Base-by-base conservation (phyloP, 495 filamentous ascomycete genomes). In the Aspergillus sclerotioniger region DNA sequence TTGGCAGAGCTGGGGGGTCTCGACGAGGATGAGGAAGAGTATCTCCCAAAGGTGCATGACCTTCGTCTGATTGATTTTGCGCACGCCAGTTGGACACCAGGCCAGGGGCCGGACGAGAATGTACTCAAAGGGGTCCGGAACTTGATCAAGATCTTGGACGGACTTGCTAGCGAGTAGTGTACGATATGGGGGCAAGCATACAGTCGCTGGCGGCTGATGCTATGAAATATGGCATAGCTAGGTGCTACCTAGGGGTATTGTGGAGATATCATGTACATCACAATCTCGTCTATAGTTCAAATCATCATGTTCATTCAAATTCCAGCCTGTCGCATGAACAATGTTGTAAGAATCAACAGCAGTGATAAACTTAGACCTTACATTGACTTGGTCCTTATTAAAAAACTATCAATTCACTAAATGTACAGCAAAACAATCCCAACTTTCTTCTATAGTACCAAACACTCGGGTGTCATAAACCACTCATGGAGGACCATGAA, bases 31-130 rank as follows among this genome's bases (percentile, higher is more conserved):
- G 88, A 88, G 0, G 87, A 88, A 48, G 78, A 83, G 5, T 76
- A 78, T n/a, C 68, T 82, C 17, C 90, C 90, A 0, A 85, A 86
- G 63, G 85, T 95, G 19, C 90, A 89, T 67, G 82, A 82, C 33
- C 79, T 96, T 54, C 94, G 95, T 67, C 74, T 98, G 62, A 98
- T 98, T 60, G 94, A 98, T 71, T 98, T 98, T 77, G 94, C 94
- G 19, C 94, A 98, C 75, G 93, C 94, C 17, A 72, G 76, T 28
- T 98, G 90, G 90, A 87, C 84, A 3, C 91, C 91, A 3, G 92
- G 91, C 7, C 71, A 88, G 61, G 94, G 92, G 0, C 89, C 90
- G 1, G 94, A 98, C 71, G 87, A 95, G 75, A 98, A 98, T 67
- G 68, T 82, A 10, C 74, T 98, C 28, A 74, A 74, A 20, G 94